A percentile compares a stretch with the other conserved stretches of the same genome.
Conservation (phyloP, 2,329 filamentous ascomycete species). For the Curvularia lunata region DNA sequence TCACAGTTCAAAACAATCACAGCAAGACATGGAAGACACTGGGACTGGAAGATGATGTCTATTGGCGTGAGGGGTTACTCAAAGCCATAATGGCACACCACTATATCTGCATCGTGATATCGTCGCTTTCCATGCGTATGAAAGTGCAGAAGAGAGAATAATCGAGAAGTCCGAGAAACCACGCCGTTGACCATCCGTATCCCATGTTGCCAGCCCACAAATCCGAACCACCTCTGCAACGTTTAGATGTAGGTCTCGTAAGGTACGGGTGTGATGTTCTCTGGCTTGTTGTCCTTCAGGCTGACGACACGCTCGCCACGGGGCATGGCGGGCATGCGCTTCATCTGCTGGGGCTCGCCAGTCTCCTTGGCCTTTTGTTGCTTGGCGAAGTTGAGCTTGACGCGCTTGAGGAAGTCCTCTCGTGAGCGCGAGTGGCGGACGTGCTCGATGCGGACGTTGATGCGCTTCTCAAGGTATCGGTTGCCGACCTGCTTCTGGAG, state of each 20-base stretch:
- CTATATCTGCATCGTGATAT: conserved; percentile 45
- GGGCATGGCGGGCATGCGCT: conserved; percentile 84
- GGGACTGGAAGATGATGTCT: conserved; percentile 40
- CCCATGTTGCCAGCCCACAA: conserved; percentile 44
- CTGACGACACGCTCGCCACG: conserved; percentile 81
- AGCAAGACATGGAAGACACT: conserved; percentile 11
- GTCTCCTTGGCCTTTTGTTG: conserved; percentile 92
- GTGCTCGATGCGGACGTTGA: conserved; percentile 99
- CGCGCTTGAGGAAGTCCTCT: conserved; percentile 94
- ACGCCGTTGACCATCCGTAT: conserved; percentile 49
- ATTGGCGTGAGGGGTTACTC: conserved; percentile 47
- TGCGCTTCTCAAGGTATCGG: conserved; percentile 99
- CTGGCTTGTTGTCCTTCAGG: conserved; percentile 80
- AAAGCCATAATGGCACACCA: conserved; percentile 46
- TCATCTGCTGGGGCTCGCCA: conserved; percentile 86
- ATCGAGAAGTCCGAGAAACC: conserved; percentile 49
- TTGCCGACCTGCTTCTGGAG: conserved; percentile 98
- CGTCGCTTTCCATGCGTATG: conserved; percentile 48
- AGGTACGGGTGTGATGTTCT: conserved; percentile 88
- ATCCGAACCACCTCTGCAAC: conserved; percentile 36
- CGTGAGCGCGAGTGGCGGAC: conserved; percentile 91
- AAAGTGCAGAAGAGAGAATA: conserved; percentile 50
- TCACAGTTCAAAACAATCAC: not conserved
- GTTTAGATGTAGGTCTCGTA: conserved; percentile 98
- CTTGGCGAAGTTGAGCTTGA: conserved; percentile 94